Base-by-base conservation (phyloP, 768 basidiomycete species). In the Boletus rubroflammeus region DNA sequence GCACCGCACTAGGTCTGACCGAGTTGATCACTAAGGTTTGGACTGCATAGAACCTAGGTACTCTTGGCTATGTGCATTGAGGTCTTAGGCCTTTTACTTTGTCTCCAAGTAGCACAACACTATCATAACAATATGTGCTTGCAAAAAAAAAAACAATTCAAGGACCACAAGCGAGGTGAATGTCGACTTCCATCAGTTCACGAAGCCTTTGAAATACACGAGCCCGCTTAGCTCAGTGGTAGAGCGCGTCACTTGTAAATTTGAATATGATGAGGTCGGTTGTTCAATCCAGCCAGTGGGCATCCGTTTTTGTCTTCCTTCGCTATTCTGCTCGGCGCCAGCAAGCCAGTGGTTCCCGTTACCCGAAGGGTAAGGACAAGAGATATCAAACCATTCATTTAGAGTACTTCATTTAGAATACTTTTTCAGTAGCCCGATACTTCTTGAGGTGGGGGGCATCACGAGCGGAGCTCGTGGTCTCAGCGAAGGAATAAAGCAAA, bases 1-100 rank as follows among this genome's bases (percentile, higher is more conserved):
- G n/a, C 53, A 36, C 10, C 50, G 51, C 14, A 6, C 35, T 47
- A 94, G 93, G 93, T 63, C 72, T 95, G 50, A 91, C 90, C 7
- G 93, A 97, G 73, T 75, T 95, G 53, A 84, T 94, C 64, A 77
- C 83, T 51, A 86, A 83, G 69, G 80, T 84, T 40, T 98, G 94
- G 94, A 76, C 79, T 52, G 93, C 93, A 56, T 95, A 76, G 47
- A 42, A 28, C 7, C 25, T 46, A n/a, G 42, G 43, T 42, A 26
- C 28, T 40, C 28, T 51, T 29, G 31, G 25, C 15, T 6, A 3
- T 7, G 17, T 39, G 47, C 34, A 32, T n/a, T 19, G 36, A 39
- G 11, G 42, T 41, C 15, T 35, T 17, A 2, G 36, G 29, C 25
- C 4, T 39, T 39, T 47, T 5, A 35, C 25, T 26, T 48, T 47